Base-by-base conservation (phyloP, 1,284 basidiomycete genomes). In the Moesziomyces aphidis region DNA sequence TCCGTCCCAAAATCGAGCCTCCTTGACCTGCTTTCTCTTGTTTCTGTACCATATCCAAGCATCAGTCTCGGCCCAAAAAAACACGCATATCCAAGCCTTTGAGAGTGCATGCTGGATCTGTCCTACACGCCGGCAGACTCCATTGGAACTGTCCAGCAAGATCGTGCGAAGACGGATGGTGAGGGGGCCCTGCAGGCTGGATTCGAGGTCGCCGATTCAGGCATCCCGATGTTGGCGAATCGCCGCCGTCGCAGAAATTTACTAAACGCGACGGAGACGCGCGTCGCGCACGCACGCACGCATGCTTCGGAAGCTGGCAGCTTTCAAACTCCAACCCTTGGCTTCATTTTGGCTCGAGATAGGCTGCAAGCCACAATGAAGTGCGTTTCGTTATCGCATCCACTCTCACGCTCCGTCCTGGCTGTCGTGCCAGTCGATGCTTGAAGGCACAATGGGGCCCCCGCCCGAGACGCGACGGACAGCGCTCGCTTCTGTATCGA, bases 41-140 rank as follows among this genome's bases (percentile, higher is more conserved):
- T 61, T 53, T 53, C 57, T 70, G 61, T 70, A 70, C 61, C 67
- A 70, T 70, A 60, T 62, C 59, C 58, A 63, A 64, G 61, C 67
- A 70, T 59, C 47, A 24, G 67, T 63, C 61, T 63, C 60, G 53
- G 50, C 52, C 36, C n/a, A 53, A 51, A 23, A 23, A 51, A 23
- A n/a, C 60, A 61, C 49, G 58, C 58, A 61, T 61, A 42, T 42
- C 39, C 39, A 34, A 34, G 31, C 13, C 31, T 13, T 34, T 13
- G 10, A 34, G 31, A 34, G 31, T 34, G 31, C 31, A 34, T 13
- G 31, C 31, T 13, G 31, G 7, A 8, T 28, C 8, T 8, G 26
- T 28, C 26, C 5, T 28, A 8, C 26, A 8, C 26, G 26, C 8
- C 7, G 26, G 26, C 8, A n/a, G n/a, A n/a, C n/a, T n/a, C n/a